These are phyloP conservation scores for Pythium dissotocum DNA, from an alignment of 352 stramenopile genomes.

Conservation along the genomic window DNA sequence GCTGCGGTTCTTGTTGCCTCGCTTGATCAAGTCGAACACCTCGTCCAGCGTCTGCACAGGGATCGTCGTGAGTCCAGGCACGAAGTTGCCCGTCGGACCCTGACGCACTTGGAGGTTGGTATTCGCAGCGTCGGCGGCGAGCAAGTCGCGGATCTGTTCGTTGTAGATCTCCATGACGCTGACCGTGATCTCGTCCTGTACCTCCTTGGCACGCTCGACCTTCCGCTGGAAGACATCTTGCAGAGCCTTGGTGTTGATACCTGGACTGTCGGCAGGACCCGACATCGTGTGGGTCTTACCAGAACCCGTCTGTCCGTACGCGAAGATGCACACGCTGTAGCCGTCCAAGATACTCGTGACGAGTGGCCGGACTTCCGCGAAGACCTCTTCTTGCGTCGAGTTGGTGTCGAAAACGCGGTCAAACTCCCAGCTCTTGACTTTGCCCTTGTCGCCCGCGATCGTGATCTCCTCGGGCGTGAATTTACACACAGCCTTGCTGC, in stretches of 20 bases:
- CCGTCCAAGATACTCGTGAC: slow-evolving; percentile 86
- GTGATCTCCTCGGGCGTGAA: slow-evolving; percentile 81
- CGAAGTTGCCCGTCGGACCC: slow-evolving; percentile 83
- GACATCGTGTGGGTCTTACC: slow-evolving; percentile 90
- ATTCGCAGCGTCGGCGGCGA: slow-evolving; percentile 79
- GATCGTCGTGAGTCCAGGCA: slow-evolving; percentile 73
- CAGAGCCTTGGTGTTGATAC: slow-evolving; percentile 85
- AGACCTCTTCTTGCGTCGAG: slow-evolving; percentile 79
- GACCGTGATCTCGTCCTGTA: slow-evolving; percentile 85
- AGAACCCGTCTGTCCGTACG: slow-evolving; percentile 86
- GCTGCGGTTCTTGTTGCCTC: slow-evolving; percentile 85
- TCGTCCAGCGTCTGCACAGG: slow-evolving; percentile 77
- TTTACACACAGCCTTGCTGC: slow-evolving; percentile 83
- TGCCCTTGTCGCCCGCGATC: slow-evolving; percentile 78
- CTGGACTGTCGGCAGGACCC: slow-evolving; percentile 60
- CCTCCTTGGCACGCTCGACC: slow-evolving; percentile 62
- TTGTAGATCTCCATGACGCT: slow-evolving; percentile 98
- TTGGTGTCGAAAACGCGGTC: slow-evolving; percentile 83
- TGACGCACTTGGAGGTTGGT: slow-evolving; percentile 86
- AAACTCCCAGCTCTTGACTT: slow-evolving; percentile 86
- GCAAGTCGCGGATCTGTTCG: slow-evolving; percentile 93
- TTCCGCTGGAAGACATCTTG: slow-evolving; percentile 84
- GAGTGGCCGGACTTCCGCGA: slow-evolving; percentile 71
- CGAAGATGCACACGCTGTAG: slow-evolving; percentile 91
- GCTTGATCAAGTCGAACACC: slow-evolving; percentile 85